These are phyloP conservation scores for Nigrograna mackinnonii DNA, from an alignment of 2,329 filamentous ascomycete species.

Conservation along the genomic window DNA sequence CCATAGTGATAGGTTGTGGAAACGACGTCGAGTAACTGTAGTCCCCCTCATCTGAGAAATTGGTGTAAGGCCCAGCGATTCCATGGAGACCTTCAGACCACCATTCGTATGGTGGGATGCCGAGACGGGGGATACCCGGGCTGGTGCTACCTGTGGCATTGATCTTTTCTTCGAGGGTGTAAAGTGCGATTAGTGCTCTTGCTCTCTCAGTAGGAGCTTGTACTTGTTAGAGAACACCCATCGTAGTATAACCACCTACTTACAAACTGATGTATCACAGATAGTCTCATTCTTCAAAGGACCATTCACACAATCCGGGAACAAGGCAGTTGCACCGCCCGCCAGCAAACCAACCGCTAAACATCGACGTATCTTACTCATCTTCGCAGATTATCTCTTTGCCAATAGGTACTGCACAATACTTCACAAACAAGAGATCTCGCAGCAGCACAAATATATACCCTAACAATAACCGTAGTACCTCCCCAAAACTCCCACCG, in stretches of 20 bases:
- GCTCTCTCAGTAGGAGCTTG: slow-evolving; percentile 27
- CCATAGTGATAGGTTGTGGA: slow-evolving; percentile 65
- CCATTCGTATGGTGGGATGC: slow-evolving; percentile 58
- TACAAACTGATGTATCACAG: slow-evolving; percentile 51
- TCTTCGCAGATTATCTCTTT: too few species aligned
- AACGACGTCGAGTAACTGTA: slow-evolving; percentile 68
- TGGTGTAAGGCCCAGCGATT: slow-evolving; percentile 60
- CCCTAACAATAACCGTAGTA: too few species aligned
- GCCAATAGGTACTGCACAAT: too few species aligned
- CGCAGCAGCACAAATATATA: too few species aligned
- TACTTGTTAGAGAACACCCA: slow-evolving; percentile 2
- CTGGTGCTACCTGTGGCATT: slow-evolving; percentile 48
- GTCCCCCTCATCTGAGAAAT: slow-evolving; percentile 57
- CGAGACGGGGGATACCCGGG: slow-evolving; percentile 38
- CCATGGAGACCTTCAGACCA: slow-evolving; percentile 66
- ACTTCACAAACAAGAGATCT: too few species aligned
- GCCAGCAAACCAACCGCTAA: too few species aligned
- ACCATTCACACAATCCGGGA: slow-evolving; percentile 56
- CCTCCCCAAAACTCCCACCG: too few species aligned
- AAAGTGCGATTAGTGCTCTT: slow-evolving; percentile 26
- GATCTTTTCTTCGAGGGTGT: slow-evolving; percentile 48
- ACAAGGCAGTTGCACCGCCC: too few species aligned
- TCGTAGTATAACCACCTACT: background rate
- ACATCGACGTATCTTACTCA: too few species aligned
- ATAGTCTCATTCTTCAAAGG: slow-evolving; percentile 55